Base-by-base conservation (phyloP, 2,329 filamentous ascomycete species). In the Trichoderma afroharzianum region DNA sequence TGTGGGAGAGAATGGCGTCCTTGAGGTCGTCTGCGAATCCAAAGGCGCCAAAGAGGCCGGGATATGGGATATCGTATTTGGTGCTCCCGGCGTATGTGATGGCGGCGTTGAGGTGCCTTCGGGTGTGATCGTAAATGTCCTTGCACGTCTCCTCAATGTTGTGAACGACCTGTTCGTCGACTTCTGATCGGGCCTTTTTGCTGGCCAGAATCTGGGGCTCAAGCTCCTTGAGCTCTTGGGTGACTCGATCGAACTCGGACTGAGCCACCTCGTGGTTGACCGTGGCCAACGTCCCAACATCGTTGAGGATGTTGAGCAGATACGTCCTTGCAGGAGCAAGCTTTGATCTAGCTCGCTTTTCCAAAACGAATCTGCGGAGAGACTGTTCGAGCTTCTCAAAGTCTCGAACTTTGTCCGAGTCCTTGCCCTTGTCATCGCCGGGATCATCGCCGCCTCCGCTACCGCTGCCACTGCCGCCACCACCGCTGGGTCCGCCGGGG, bases 291-390 rank as follows among this genome's bases (percentile, higher is more conserved):
- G 90, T 91, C 78, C 94, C 86, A 72, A 99, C 86, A 78, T 99
- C 96, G 76, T 93, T 92, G 39, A 99, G 87, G 30, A 98, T 92
- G 80, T 99, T 99, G 77, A 97, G 85, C 1, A 99, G 88, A 79
- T 99, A 99, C 2, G 95, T 98, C 82, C 94, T 95, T 7, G 96
- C 96, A 6, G 96, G 96, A 1, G 96, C 95, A 72, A 99, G 88
- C 83, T 99, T 99, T 9, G 96, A 98, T 33, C 94, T 90, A 62
- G 96, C 94, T 70, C 96, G 90, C 85, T 98, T 98, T 80, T 99
- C 96, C 30, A 99, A 86, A 8, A 99, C 96, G 76, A 99, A 99
- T 58, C 95, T 90, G 72, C 96, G 89, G 47, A 99, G 82, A 4
- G 96, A 96, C 75, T 93, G 90, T 81, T 99, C 96, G 6, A 99